Base-by-base conservation (phyloP, 495 filamentous ascomycete species). In the Hypoxylon intermedium region DNA sequence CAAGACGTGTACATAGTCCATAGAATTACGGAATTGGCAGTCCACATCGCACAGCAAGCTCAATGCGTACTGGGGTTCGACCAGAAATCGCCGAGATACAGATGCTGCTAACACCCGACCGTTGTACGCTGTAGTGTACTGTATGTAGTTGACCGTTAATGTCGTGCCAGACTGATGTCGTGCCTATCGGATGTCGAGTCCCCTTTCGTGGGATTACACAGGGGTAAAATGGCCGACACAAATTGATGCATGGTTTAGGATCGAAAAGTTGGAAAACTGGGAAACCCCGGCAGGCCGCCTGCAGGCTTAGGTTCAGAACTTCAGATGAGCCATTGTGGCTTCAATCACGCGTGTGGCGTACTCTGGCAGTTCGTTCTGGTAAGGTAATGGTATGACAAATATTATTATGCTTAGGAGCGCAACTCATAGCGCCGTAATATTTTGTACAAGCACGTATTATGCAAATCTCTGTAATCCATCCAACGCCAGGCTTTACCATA, bases 201-300 rank as follows among this genome's bases (percentile, higher is more conserved):
- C 12, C 13, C 19, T 3, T 6, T 6, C 18, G 36, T 3, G 13
- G 9, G 3, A 9, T 40, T 40, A 40, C 31, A 34, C 31, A 30
- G 6, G 3, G 12, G 31, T 13, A 2, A 9, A 13, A 6, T 34
- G 9, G 12, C 12, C 31, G 9, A 9, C 2, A 34, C 9, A 11
- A 5, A 34, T 11, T 2, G 3, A 2, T 26, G 24, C 31, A 11
- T 34, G 31, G 31, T 34, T 34, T 11, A 16, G 9, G 42, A 2
- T 43, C 18, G 9, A 40, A 19, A 57, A 57, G 53, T 63, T 63
- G 52, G 60, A 57, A 63, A 63, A 63, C 23, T 37, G 24, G 60
- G 60, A 57, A 63, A 21, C 18, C 21, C 24, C 12, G 11, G 16
- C 12, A 7, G 18, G 12, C 11, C n/a, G n/a, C 12, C 34, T 12